phyloP scores from a whole-genome alignment of 345 rosid genomes.

The Citrus medica region DNA sequence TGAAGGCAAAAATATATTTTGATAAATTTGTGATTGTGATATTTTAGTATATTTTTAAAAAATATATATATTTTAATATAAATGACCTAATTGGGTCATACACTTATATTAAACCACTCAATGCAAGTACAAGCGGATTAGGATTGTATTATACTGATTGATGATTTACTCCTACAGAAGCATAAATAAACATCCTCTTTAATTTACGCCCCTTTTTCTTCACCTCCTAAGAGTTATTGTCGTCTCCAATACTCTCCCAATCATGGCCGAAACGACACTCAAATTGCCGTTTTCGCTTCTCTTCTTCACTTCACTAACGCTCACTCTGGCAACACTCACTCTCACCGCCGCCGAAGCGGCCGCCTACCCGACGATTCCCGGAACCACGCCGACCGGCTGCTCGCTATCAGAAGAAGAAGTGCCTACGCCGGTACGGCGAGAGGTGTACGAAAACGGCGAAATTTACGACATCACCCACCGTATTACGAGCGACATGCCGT shows the following conservation, averaged over 20 bases:
- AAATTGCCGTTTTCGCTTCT: background rate
- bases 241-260: background rate
- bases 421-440: conserved; percentile 60
- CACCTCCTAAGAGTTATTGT: too few species aligned
- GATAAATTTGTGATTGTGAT: too few species aligned
- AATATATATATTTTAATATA: too few species aligned
- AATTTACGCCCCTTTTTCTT: too few species aligned
- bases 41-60: too few species aligned
- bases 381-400: conserved; percentile 5
- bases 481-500: conserved; percentile 52
- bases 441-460: conserved; percentile 65
- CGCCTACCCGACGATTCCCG: conserved; percentile 42
- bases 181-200: too few species aligned
- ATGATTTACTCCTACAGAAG: too few species aligned
- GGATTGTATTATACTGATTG: too few species aligned
- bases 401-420: conserved; percentile 21
- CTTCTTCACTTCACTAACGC: background rate
- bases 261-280: background rate
- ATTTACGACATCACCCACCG: conserved; percentile 80
- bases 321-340: background rate
- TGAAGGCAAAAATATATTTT: too few species aligned
- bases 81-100: too few species aligned
- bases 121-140: too few species aligned
- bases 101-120: too few species aligned
- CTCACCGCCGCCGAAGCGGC: conserved; percentile 15